Conservation (phyloP, 2,329 filamentous ascomycete genomes). For the Parafenestella ontariensis region DNA sequence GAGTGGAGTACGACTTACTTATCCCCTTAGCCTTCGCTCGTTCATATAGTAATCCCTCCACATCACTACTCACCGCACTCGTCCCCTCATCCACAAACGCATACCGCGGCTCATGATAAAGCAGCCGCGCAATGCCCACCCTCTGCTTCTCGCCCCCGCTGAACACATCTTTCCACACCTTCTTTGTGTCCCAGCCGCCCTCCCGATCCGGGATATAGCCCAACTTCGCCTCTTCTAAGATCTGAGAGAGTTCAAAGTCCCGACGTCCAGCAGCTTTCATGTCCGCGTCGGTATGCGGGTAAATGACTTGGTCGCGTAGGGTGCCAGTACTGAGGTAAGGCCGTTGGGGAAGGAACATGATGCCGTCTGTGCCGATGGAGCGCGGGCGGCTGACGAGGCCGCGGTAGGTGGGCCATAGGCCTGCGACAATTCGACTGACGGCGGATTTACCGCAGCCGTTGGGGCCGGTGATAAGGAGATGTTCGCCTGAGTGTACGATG, state of each 20-base stretch:
- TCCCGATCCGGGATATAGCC: slow-evolving; percentile 91
- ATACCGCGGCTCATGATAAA: slow-evolving; percentile 95
- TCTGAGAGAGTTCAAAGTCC: slow-evolving; percentile 77
- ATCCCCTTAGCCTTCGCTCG: slow-evolving; percentile 91
- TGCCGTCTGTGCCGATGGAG: slow-evolving; percentile 80
- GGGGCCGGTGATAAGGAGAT: slow-evolving; percentile 90
- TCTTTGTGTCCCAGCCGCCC: slow-evolving; percentile 94
- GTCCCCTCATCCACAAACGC: slow-evolving; percentile 96
- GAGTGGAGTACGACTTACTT: slow-evolving; percentile 65
- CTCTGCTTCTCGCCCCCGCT: slow-evolving; percentile 97
- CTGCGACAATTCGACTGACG: slow-evolving; percentile 85
- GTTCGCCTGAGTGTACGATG: slow-evolving; percentile 87
- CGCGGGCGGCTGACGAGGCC: slow-evolving; percentile 90
- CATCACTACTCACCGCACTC: slow-evolving; percentile 90
- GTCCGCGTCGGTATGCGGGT: slow-evolving; percentile 91
- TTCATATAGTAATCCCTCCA: slow-evolving; percentile 93
- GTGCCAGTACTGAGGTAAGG: slow-evolving; percentile 93
- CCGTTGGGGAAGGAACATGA: slow-evolving; percentile 97
- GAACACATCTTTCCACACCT: slow-evolving; percentile 99
- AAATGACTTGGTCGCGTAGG: slow-evolving; percentile 95
- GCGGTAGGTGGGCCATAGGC: slow-evolving; percentile 94
- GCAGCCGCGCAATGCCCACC: slow-evolving; percentile 84
- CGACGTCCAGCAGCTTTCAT: slow-evolving; percentile 83
- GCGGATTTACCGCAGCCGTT: slow-evolving; percentile 95
- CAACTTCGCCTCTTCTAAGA: slow-evolving; percentile 82